Evolutionary conservation across 2,329 filamentous ascomycete species (phyloP).

Genomic region (Lachnellula subtilissima): DNA sequence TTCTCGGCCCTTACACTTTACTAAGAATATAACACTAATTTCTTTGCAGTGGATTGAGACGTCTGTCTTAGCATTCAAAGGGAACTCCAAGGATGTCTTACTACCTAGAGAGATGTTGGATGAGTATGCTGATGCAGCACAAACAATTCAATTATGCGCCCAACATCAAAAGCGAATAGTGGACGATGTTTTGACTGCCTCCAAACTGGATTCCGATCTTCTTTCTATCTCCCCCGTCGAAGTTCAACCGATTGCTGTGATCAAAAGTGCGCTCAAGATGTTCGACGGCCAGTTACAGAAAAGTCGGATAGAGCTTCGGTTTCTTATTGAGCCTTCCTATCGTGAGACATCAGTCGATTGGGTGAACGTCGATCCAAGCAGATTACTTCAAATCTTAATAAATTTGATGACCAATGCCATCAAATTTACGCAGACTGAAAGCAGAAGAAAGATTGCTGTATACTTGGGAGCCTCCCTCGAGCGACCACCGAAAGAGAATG

Average conservation of each 20-base stretch:
- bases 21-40: too few relatives aligned
- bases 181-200: slow-evolving; percentile 60
- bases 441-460: slow-evolving; percentile 50
- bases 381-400: slow-evolving; percentile 69
- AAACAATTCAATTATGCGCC: slow-evolving; percentile 72
- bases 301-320: slow-evolving; percentile 64
- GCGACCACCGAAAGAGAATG: not conserved
- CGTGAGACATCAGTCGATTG: slow-evolving; percentile 59
- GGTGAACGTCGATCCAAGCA: slow-evolving; percentile 69
- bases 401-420: slow-evolving; percentile 67
- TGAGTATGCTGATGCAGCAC: slow-evolving; percentile 64
- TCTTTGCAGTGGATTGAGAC: slow-evolving; percentile 48
- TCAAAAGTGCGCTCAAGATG: slow-evolving; percentile 67
- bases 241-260: slow-evolving; percentile 60
- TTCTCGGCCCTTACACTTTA: too few relatives aligned
- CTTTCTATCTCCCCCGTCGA: slow-evolving; percentile 65
- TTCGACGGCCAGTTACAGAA: slow-evolving; percentile 69
- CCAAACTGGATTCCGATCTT: slow-evolving; percentile 66
- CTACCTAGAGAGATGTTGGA: slow-evolving; percentile 42
- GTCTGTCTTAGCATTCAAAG: slow-evolving; percentile 37
- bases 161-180: slow-evolving; percentile 72
- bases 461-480: slow-evolving; percentile 37
- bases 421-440: slow-evolving; percentile 58
- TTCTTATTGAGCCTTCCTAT: slow-evolving; percentile 63
- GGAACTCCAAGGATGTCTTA: slow-evolving; percentile 24